Percentiles rank a stretch among this genome's conserved stretches.
Evolutionary conservation across 768 basidiomycete genomes (phyloP).

Genomic region (Antrodiella citrinella): DNA sequence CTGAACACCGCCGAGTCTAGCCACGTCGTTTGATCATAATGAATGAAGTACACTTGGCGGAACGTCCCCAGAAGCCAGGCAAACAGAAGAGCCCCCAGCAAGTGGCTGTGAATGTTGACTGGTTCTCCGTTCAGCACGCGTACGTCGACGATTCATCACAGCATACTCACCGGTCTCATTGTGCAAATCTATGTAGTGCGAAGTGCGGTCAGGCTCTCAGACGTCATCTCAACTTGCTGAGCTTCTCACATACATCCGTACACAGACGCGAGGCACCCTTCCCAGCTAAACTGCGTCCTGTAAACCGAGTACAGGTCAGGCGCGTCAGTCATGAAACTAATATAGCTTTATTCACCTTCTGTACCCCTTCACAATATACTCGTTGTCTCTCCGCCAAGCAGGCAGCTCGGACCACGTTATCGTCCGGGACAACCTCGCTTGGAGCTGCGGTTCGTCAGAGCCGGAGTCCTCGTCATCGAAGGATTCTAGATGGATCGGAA

Average conservation of each 20-base stretch:
- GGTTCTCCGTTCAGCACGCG: conserved; percentile 6
- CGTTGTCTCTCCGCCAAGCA: conserved; percentile 68
- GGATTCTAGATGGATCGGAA: background rate
- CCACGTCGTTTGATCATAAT: conserved; percentile 51
- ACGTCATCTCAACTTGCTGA: background rate
- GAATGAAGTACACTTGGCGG: conserved; percentile 39
- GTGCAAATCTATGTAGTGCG: conserved; percentile 48
- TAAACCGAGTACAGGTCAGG: too few species aligned
- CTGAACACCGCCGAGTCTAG: conserved; percentile 50
- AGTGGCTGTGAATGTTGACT: conserved; percentile 86
- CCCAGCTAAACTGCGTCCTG: conserved; percentile 56
- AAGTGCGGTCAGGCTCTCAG: background rate
- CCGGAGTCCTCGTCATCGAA: background rate
- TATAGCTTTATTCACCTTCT: conserved; percentile 40
- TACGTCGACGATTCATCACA: conserved; percentile 3
- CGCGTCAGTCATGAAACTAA: background rate
- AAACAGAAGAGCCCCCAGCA: conserved; percentile 63
- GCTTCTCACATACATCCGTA: conserved; percentile 58
- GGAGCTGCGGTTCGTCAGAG: background rate
- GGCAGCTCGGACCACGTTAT: conserved; percentile 52
- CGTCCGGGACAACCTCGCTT: conserved; percentile 19
- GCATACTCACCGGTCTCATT: conserved; percentile 59
- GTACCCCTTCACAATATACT: conserved; percentile 64
- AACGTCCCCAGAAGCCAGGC: conserved; percentile 45
- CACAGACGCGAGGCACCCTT: conserved; percentile 52